Conservation (phyloP, 345 rosid genomes). For the Crucihimalaya himalaica region DNA sequence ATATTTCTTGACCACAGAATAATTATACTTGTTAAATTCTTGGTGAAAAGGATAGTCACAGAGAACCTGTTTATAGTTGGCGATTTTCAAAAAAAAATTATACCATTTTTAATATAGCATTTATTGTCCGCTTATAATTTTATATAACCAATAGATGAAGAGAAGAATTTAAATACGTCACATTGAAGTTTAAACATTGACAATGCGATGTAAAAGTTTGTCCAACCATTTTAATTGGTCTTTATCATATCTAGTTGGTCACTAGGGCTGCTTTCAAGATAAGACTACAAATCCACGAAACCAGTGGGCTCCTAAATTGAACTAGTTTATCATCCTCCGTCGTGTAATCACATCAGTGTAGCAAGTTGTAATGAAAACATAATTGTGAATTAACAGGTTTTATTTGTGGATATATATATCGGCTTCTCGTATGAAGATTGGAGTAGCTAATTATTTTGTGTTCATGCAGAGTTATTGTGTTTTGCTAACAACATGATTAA, state of each 20-base stretch:
- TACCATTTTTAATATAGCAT: neutral
- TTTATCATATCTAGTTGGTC: conserved; percentile 26
- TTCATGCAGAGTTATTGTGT: conserved; percentile 6
- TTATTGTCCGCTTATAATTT: conserved; percentile 7
- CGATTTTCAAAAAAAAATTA: too few species aligned
- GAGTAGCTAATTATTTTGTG: neutral
- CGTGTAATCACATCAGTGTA: conserved; percentile 18
- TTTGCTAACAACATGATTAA: neutral
- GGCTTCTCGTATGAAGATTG: conserved; percentile 7
- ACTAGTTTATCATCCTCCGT: neutral
- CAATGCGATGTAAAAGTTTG: conserved; percentile 21
- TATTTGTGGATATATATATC: conserved; percentile 3
- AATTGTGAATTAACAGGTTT: neutral
- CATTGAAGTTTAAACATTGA: conserved; percentile 19
- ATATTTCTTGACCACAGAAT: neutral
- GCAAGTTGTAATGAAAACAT: conserved; percentile 17
- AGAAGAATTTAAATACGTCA: conserved; percentile 41
- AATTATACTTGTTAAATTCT: neutral
- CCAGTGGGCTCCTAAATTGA: conserved; percentile 11
- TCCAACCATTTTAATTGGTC: conserved; percentile 26
- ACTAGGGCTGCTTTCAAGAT: conserved; percentile 25
- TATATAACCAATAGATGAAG: conserved; percentile 31
- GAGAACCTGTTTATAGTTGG: conserved; percentile 20
- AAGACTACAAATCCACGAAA: conserved; percentile 23
- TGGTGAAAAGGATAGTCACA: conserved; percentile 26